Base-by-base conservation (phyloP, 768 basidiomycete species). In the Boletus pseudo-olivaceus region DNA sequence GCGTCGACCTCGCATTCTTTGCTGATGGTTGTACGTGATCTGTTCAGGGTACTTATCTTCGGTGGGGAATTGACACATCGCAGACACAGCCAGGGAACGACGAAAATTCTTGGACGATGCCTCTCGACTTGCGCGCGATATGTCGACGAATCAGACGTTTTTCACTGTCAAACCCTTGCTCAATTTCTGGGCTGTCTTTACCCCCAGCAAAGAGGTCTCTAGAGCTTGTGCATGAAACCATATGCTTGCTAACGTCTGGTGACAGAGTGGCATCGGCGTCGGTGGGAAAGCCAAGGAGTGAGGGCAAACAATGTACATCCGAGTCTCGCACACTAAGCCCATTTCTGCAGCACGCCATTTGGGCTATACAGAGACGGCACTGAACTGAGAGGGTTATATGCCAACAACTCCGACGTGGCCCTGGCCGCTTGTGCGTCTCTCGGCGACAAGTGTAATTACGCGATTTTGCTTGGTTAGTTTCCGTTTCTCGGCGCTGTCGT, bases 141-240 rank as follows among this genome's bases (percentile, higher is more conserved):
- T 91, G 33, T 83, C 88, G 2, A 70, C 77, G 29, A 89, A 89
- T 62, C 84, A 88, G 58, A 90, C 89, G 0, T 90, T 90, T 67
- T 77, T 84, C 56, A 84, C 87, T 0, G 88, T 92, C 19, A 81
- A 80, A 60, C 87, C 88, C 3, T 72, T 90, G 43, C 70, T 91
- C 58, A 91, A 90, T 64, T 88, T 90, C 59, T 92, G 87, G 87
- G 88, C 85, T 6, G 86, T 85, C 0, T 90, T 88, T 59, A 75
- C 85, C 19, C 83, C 89, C 1, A 90, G 89, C 66, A 77, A 77
- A 55, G 86, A 90, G 76, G 90, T 86, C 41, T 37, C 27, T 20
- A 5, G 4, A 51, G 19, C n/a, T 29, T 38, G 33, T 54, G 17
- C 47, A 19, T 62, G 86, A 49, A 17, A 17, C 9, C 3, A 6